Conservation (phyloP, 352 stramenopile genomes). For the Blastocystis sp. region DNA sequence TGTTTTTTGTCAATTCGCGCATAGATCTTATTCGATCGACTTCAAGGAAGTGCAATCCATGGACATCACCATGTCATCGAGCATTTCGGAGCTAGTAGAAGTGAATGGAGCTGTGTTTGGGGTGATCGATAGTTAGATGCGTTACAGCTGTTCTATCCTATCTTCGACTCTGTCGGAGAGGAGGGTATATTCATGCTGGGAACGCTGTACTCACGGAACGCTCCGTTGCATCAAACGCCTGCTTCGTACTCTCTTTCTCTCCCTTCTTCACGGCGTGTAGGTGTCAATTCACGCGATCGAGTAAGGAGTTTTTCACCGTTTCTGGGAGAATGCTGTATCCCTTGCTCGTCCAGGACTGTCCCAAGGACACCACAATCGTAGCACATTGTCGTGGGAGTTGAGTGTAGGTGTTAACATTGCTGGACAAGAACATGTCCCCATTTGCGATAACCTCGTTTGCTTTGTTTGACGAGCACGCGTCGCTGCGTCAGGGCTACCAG, state of each 20-base stretch:
- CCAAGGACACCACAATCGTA: slow-evolving; percentile 37
- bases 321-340: slow-evolving; percentile 44
- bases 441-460: slow-evolving; percentile 49
- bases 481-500: slow-evolving; percentile 55
- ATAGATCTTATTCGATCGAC: not conserved
- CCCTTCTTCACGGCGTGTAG: not conserved
- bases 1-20: not conserved
- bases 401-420: slow-evolving; percentile 44
- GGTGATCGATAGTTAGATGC: slow-evolving; percentile 44
- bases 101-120: slow-evolving; percentile 12
- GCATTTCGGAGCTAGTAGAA: slow-evolving; percentile 34
- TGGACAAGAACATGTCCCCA: slow-evolving; percentile 70
- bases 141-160: slow-evolving; percentile 57
- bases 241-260: slow-evolving; percentile 30
- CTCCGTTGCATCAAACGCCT: slow-evolving; percentile 52
- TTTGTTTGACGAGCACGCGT: slow-evolving; percentile 46
- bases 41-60: not conserved
- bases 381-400: not conserved
- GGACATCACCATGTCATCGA: not conserved
- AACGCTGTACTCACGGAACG: slow-evolving; percentile 36
- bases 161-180: slow-evolving; percentile 60
- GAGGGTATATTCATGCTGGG: slow-evolving; percentile 68
- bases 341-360: slow-evolving; percentile 31
- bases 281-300: slow-evolving; percentile 59
- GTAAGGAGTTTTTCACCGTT: slow-evolving; percentile 6